These are phyloP conservation scores for Scopulariopsis brevicaulis DNA, from an alignment of 2,329 filamentous ascomycete genomes.

Conservation along the genomic window DNA sequence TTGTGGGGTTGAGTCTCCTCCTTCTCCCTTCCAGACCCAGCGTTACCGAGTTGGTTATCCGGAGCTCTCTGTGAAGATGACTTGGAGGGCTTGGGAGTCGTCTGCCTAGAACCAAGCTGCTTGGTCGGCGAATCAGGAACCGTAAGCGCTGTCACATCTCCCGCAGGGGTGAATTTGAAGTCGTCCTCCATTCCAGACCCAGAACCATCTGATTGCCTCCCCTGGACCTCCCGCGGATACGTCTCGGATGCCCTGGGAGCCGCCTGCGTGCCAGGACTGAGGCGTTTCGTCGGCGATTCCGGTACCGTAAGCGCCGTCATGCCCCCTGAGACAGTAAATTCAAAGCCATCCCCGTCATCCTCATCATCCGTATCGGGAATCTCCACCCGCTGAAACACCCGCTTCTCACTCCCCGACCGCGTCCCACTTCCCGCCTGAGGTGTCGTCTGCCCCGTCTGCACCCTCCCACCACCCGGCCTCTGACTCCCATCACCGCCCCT, in stretches of 20 bases:
- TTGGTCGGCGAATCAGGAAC: background rate
- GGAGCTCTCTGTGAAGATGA: background rate
- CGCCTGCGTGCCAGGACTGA: slow-evolving; percentile 4
- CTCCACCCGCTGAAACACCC: slow-evolving; percentile 13
- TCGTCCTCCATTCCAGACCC: slow-evolving; percentile 5
- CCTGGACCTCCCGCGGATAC: background rate
- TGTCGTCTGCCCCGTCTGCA: background rate
- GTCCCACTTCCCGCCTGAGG: background rate
- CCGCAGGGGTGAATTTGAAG: too few relatives aligned
- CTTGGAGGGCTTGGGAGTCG: background rate
- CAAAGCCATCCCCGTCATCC: slow-evolving; percentile 14
- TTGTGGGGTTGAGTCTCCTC: background rate
- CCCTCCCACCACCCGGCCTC: slow-evolving; percentile 5
- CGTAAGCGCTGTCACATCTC: background rate
- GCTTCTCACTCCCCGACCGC: background rate
- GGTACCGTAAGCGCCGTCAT: background rate
- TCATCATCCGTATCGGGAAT: slow-evolving; percentile 41
- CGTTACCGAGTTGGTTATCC: background rate
- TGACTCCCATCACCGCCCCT: slow-evolving; percentile 5
- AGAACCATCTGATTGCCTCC: background rate
- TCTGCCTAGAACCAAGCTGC: background rate
- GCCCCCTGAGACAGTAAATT: background rate
- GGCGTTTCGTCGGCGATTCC: background rate
- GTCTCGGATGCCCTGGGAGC: background rate
- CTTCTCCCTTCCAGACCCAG: background rate